Conservation (phyloP, 2,329 filamentous ascomycete species). For the Penicillium sp. region DNA sequence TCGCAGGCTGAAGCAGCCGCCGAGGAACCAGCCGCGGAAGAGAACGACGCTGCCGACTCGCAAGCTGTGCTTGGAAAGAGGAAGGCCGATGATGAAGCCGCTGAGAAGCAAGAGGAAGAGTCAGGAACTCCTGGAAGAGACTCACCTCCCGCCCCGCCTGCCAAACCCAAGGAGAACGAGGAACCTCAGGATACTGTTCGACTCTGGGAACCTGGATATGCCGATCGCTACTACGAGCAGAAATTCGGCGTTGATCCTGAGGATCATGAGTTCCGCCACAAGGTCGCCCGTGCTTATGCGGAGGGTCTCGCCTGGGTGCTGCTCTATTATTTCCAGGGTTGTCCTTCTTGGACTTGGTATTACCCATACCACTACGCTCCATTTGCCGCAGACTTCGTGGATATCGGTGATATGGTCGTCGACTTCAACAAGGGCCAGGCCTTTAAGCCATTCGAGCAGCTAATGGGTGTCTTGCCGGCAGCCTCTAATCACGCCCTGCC, state of each 20-base stretch:
- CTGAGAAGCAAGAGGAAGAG: slow-evolving; percentile 51
- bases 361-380: slow-evolving; percentile 98
- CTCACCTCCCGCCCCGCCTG: slow-evolving; percentile 56
- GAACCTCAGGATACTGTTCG: slow-evolving; percentile 76
- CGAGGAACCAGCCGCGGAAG: slow-evolving; percentile 23
- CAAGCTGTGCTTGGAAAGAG: slow-evolving; percentile 47
- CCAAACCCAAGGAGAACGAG: slow-evolving; percentile 57
- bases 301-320: slow-evolving; percentile 95
- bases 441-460: slow-evolving; percentile 90
- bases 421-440: slow-evolving; percentile 80
- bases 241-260: slow-evolving; percentile 85
- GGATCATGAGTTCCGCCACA: slow-evolving; percentile 81
- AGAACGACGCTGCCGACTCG: slow-evolving; percentile 28
- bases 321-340: slow-evolving; percentile 96
- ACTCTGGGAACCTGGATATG: slow-evolving; percentile 94
- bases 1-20: slow-evolving; percentile 19
- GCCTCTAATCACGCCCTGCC: slow-evolving; percentile 91
- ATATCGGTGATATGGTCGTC: slow-evolving; percentile 75
- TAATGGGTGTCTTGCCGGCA: slow-evolving; percentile 96
- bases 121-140: slow-evolving; percentile 59
- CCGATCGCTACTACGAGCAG: slow-evolving; percentile 93
- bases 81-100: slow-evolving; percentile 69
- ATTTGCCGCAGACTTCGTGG: slow-evolving; percentile 91
- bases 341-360: slow-evolving; percentile 98
- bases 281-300: slow-evolving; percentile 87